Percentiles rank a stretch among this genome's conserved stretches.
Evolutionary conservation across 805 yeast genomes (phyloP).

Genomic region (Yarrowia deformans): DNA sequence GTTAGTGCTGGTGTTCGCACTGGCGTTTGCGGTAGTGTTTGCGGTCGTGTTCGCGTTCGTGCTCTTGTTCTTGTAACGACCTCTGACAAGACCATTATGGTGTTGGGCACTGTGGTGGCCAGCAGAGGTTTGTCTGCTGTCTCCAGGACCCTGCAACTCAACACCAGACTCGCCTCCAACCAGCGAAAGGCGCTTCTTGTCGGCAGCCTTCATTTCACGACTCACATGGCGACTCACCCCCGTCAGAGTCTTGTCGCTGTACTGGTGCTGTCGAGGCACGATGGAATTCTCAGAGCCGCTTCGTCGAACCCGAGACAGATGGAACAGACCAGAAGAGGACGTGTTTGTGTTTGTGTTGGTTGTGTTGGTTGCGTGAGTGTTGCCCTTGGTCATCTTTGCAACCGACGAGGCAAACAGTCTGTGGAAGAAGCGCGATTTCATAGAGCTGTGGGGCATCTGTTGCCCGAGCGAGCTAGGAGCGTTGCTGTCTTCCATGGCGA

Average conservation of each 20-base stretch:
- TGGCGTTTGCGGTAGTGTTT: too few species aligned
- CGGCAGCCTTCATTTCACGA: background rate
- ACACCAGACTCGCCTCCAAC: background rate
- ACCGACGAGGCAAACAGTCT: background rate
- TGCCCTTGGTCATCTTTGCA: background rate
- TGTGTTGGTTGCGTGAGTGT: background rate
- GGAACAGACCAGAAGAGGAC: background rate
- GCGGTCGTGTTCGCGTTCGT: too few species aligned
- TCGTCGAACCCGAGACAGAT: background rate
- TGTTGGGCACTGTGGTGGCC: too few species aligned
- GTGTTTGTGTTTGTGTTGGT: too few species aligned
- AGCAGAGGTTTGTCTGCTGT: too few species aligned
- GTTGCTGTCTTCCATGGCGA: background rate
- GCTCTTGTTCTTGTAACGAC: too few species aligned
- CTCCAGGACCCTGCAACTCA: background rate
- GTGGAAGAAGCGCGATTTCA: background rate
- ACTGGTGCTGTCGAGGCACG: background rate
- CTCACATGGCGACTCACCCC: background rate
- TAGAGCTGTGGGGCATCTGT: background rate
- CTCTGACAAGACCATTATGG: too few species aligned
- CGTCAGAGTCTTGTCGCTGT: background rate
- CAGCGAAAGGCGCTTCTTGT: background rate
- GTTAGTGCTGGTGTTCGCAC: too few species aligned
- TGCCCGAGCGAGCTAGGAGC: background rate
- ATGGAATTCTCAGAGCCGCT: background rate